These are phyloP conservation scores for Fusarium sp. DNA, from an alignment of 2,329 filamentous ascomycete genomes.

Conservation along the genomic window DNA sequence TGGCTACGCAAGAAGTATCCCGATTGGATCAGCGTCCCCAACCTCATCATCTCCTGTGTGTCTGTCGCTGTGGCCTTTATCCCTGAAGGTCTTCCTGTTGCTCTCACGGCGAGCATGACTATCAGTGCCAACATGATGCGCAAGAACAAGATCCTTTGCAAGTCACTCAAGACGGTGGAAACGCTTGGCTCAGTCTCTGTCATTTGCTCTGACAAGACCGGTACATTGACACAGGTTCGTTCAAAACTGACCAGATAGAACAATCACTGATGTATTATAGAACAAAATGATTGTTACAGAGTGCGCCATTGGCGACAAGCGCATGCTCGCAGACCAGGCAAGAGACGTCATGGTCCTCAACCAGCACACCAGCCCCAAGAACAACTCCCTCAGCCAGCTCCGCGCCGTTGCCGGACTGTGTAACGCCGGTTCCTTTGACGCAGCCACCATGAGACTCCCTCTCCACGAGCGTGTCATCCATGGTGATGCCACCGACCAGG, in stretches of 20 bases:
- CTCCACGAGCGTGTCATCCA: slow-evolving; percentile 73
- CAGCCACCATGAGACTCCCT: slow-evolving; percentile 68
- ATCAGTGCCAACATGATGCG: slow-evolving; percentile 83
- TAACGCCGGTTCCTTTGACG: slow-evolving; percentile 82
- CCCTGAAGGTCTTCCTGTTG: slow-evolving; percentile 78
- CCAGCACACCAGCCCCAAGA: slow-evolving; percentile 41
- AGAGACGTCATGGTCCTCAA: slow-evolving; percentile 51
- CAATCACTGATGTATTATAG: slow-evolving; percentile 52
- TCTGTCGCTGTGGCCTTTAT: slow-evolving; percentile 81
- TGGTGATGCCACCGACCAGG: slow-evolving; percentile 82
- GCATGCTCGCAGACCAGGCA: slow-evolving; percentile 64
- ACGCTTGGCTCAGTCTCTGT: slow-evolving; percentile 79
- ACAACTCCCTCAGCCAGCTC: slow-evolving; percentile 66
- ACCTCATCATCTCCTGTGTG: slow-evolving; percentile 79
- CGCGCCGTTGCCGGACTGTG: slow-evolving; percentile 74
- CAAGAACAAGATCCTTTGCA: slow-evolving; percentile 82
- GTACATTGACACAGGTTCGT: slow-evolving; percentile 70
- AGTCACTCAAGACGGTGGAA: slow-evolving; percentile 82
- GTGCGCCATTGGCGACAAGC: slow-evolving; percentile 67
- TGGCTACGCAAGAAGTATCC: slow-evolving; percentile 77
- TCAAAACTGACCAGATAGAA: background rate
- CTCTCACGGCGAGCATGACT: slow-evolving; percentile 76
- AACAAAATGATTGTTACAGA: slow-evolving; percentile 81
- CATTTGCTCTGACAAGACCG: slow-evolving; percentile 83
- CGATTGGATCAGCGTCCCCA: slow-evolving; percentile 77